Base-by-base conservation (phyloP, 306 rosid genomes). In the Prunus mongolica region DNA sequence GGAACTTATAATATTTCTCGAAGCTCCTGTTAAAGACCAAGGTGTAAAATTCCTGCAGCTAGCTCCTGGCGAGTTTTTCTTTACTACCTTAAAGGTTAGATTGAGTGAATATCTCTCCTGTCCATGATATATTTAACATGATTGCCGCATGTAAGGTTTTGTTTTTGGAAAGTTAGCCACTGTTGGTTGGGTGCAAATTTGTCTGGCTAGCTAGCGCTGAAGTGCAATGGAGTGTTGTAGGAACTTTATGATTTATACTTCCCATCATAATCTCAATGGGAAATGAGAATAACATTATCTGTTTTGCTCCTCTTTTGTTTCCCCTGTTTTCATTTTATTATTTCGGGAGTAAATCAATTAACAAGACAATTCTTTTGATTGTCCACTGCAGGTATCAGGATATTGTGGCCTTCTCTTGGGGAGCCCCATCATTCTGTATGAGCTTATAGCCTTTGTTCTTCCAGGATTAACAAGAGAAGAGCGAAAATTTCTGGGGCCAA, bases 1-100 rank as follows among this genome's bases (percentile, higher is more conserved):
- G 79, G 98, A 94, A 4, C 81, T 94, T 68, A 45, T 94, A 8
- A 20, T 85, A 67, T 2, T 94, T 80, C 97, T 94, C 6, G 98
- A 94, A 85, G 95, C 91, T 82, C 98, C 98, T 25, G 98, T 94
- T 62, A 88, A 92, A 83, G 67, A 63, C 34, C 92, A 92, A 82
- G 98, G 98, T 75, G 98, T 92, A 30, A 82, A 91, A 62, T 94
- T 94, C 79, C 91, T 94, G 83, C 98, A 94, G 88, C 93, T 94
- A 28, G 98, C 90, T 78, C 98, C 98, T 12, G 98, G 97, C 18
- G 98, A 94, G 84, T 94, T 94, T 67, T 94, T 94, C 96, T 94
- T 94, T 74, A 94, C 98, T 41, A 87, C 95, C 44, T 58, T 94
- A 71, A 92, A 94, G 98, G 98, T 92, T 66, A 50, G 73, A 78